Evolutionary conservation across 2,329 filamentous ascomycete genomes (phyloP).

Genomic region (Ophiostoma tasmaniense): DNA sequence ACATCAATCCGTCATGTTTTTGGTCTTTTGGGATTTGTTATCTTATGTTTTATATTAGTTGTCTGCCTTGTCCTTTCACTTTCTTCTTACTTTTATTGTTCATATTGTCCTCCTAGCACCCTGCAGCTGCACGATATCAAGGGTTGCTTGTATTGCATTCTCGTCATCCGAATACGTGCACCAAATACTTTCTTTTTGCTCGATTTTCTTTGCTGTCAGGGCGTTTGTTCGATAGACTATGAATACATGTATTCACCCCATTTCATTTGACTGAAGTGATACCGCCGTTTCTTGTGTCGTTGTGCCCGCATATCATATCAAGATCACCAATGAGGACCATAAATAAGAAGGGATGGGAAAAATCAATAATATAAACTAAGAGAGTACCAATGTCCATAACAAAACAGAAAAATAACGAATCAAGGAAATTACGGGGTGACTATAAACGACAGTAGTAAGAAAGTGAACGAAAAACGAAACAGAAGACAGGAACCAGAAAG

Average conservation of each 20-base stretch:
- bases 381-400: not conserved
- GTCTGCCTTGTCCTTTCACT: not conserved
- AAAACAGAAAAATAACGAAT: not conserved
- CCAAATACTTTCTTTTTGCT: not conserved
- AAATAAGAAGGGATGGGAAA: not conserved
- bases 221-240: not conserved
- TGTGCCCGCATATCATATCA: too few relatives aligned
- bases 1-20: not conserved
- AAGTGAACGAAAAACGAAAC: not conserved
- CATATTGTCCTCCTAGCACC: not conserved
- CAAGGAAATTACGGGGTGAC: not conserved
- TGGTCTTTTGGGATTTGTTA: constrained; percentile 2
- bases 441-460: constrained; percentile 1
- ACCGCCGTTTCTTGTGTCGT: too few relatives aligned
- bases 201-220: not conserved
- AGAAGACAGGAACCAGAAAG: not conserved
- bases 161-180: not conserved
- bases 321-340: not conserved
- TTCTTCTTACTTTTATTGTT: not conserved
- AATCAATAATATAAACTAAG: not conserved
- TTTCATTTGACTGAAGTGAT: not conserved
- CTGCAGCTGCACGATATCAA: not conserved
- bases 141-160: not conserved
- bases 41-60: not conserved
- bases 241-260: not conserved